Conservation (phyloP, 495 filamentous ascomycete genomes). For the Penicillium desertorum region DNA sequence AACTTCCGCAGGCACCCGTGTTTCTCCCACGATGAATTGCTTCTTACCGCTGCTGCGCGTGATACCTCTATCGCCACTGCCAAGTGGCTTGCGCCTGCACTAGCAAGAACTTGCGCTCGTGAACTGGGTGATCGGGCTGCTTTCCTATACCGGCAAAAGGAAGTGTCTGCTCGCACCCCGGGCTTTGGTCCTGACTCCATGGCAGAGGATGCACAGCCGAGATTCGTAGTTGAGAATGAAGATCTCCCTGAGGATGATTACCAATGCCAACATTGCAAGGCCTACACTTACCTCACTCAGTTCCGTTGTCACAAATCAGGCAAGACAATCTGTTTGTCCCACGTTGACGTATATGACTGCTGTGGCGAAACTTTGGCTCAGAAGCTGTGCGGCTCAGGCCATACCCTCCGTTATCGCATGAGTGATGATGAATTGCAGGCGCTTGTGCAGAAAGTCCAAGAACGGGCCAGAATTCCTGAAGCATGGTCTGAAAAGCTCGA, state of each 20-base stretch:
- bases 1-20: slow-evolving; percentile 88
- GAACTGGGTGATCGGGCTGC: slow-evolving; percentile 66
- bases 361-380: slow-evolving; percentile 65
- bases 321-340: slow-evolving; percentile 74
- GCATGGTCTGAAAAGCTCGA: slow-evolving; percentile 90
- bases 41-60: slow-evolving; percentile 78
- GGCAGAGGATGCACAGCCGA: slow-evolving; percentile 41
- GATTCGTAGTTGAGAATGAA: slow-evolving; percentile 58
- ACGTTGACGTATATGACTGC: slow-evolving; percentile 76
- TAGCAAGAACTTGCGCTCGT: slow-evolving; percentile 71
- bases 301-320: slow-evolving; percentile 77
- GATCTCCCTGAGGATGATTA: slow-evolving; percentile 88
- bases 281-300: slow-evolving; percentile 86
- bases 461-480: slow-evolving; percentile 83
- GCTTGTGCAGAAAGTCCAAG: slow-evolving; percentile 72
- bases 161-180: slow-evolving; percentile 48
- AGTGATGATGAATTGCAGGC: slow-evolving; percentile 66
- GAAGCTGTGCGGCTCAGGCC: slow-evolving; percentile 59
- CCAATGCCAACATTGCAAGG: slow-evolving; percentile 88
- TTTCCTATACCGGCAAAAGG: slow-evolving; percentile 65
- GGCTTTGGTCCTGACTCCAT: slow-evolving; percentile 33
- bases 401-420: slow-evolving; percentile 72
- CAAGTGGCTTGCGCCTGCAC: slow-evolving; percentile 88
- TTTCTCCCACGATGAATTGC: slow-evolving; percentile 96
- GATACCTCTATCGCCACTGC: slow-evolving; percentile 88